A percentile compares a stretch with the other conserved stretches of the same genome.
These are phyloP conservation scores for Cercospora janseana DNA, from an alignment of 2,329 filamentous ascomycete genomes.

Conservation along the genomic window DNA sequence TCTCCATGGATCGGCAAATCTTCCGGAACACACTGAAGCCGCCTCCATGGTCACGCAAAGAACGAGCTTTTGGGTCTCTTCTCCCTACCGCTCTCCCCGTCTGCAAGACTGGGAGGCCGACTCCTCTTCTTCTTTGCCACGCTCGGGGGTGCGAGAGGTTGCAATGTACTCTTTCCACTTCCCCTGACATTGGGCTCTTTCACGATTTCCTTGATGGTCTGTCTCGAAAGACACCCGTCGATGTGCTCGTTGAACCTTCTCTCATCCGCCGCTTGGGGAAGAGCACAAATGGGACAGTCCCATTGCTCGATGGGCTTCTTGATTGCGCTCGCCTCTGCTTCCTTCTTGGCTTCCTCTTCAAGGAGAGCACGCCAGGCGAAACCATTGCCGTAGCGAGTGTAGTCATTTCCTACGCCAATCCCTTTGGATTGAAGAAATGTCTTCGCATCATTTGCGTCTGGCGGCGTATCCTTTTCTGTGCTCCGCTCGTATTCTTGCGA, in stretches of 20 bases:
- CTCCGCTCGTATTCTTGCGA: constrained; percentile 56
- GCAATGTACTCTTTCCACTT: constrained; percentile 10
- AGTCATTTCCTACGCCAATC: constrained; percentile 24
- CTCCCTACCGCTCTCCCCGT: constrained; percentile 15
- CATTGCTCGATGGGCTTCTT: constrained; percentile 53
- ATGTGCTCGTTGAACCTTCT: constrained; percentile 84
- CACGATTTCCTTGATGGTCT: constrained; percentile 80
- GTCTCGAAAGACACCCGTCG: constrained; percentile 81
- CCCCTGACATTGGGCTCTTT: constrained; percentile 55
- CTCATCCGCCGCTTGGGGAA: constrained; percentile 73
- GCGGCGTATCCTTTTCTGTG: constrained; percentile 25
- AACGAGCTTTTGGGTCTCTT: constrained; percentile 34
- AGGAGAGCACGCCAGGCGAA: constrained; percentile 37
- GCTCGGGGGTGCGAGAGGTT: constrained; percentile 18
- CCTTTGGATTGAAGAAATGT: constrained; percentile 14
- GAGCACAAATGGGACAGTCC: constrained; percentile 84
- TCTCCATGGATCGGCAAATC: too few species aligned
- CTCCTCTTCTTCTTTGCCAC: constrained; percentile 34
- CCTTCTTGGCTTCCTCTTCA: constrained; percentile 31
- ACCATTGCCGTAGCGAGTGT: constrained; percentile 36
- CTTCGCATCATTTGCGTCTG: constrained; percentile 10
- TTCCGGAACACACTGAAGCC: neutral
- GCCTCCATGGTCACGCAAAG: neutral
- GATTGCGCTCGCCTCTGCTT: constrained; percentile 32
- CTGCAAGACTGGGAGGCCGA: constrained; percentile 14